phyloP scores from a whole-genome alignment of 1,139 yeast genomes.

The Sugiyamaella grinbergsii region DNA sequence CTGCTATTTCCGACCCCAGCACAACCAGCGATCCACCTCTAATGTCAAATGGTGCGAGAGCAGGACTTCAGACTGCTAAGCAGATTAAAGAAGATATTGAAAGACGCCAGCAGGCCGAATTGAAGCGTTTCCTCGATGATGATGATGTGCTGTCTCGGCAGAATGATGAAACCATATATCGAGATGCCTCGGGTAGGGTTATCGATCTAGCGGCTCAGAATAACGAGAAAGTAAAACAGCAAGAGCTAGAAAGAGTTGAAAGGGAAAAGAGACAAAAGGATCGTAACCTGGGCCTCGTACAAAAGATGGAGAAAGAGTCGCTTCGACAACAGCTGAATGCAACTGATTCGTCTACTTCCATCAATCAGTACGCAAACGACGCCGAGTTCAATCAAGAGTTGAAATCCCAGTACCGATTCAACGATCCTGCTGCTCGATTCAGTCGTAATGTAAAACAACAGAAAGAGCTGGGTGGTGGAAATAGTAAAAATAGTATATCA shows the following conservation, averaged over 20 bases:
- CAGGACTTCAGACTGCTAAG: slow-evolving; percentile 51
- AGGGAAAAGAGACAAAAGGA: slow-evolving; percentile 41
- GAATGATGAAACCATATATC: slow-evolving; percentile 51
- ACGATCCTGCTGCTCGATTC: slow-evolving; percentile 70
- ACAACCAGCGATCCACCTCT: slow-evolving; percentile 19
- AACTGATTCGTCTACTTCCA: slow-evolving; percentile 41
- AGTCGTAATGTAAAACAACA: slow-evolving; percentile 30
- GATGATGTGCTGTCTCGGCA: slow-evolving; percentile 20
- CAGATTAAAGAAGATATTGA: slow-evolving; percentile 44
- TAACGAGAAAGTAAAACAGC: slow-evolving; percentile 37
- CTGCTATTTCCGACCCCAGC: not conserved
- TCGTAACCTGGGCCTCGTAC: slow-evolving; percentile 52
- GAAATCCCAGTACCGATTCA: slow-evolving; percentile 48
- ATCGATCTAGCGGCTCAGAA: slow-evolving; percentile 47
- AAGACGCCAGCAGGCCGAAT: slow-evolving; percentile 37
- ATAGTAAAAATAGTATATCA: too few relatives aligned
- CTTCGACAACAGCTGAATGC: slow-evolving; percentile 39
- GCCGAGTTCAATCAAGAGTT: slow-evolving; percentile 45
- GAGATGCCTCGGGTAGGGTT: slow-evolving; percentile 61
- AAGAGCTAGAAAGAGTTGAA: slow-evolving; percentile 39
- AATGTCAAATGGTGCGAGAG: slow-evolving; percentile 48
- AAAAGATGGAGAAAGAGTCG: slow-evolving; percentile 40
- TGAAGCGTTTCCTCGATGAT: slow-evolving; percentile 27
- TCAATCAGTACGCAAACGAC: slow-evolving; percentile 44
- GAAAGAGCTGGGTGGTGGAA: too few relatives aligned